A percentile compares a stretch with the other conserved stretches of the same genome.
These are phyloP conservation scores for Madurella fahalii DNA, from an alignment of 2,329 filamentous ascomycete genomes.

Conservation along the genomic window DNA sequence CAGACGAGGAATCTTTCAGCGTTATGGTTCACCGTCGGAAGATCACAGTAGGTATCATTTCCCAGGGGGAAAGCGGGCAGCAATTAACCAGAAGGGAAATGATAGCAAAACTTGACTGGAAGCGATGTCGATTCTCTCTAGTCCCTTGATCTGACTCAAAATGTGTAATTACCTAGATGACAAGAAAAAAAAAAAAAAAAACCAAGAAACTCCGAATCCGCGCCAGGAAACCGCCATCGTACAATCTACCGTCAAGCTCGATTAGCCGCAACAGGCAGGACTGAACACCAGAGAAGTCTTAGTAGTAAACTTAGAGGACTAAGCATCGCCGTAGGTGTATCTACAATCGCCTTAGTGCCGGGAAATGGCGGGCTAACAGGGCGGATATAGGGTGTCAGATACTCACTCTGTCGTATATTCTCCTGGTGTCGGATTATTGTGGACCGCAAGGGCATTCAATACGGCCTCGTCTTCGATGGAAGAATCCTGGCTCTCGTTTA, in stretches of 20 bases:
- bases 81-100: background rate
- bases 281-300: background rate
- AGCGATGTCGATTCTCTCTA: background rate
- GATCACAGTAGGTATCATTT: too few species aligned
- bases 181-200: background rate
- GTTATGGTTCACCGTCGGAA: too few species aligned
- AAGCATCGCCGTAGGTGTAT: slow-evolving; percentile 41
- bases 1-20: too few species aligned
- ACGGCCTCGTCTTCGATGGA: slow-evolving; percentile 44
- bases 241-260: background rate
- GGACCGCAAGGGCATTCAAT: slow-evolving; percentile 42
- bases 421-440: slow-evolving; percentile 35
- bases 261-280: background rate
- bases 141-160: background rate
- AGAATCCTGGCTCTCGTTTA: slow-evolving; percentile 35
- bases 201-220: slow-evolving; percentile 7
- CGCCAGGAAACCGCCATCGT: background rate
- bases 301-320: slow-evolving; percentile 10
- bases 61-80: background rate
- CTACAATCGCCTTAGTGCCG: slow-evolving; percentile 24
- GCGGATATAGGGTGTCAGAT: background rate
- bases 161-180: background rate
- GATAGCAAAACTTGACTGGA: background rate
- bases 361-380: background rate
- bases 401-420: slow-evolving; percentile 45